Conservation (phyloP, 345 rosid species). For the Eucalyptus polybractea region DNA sequence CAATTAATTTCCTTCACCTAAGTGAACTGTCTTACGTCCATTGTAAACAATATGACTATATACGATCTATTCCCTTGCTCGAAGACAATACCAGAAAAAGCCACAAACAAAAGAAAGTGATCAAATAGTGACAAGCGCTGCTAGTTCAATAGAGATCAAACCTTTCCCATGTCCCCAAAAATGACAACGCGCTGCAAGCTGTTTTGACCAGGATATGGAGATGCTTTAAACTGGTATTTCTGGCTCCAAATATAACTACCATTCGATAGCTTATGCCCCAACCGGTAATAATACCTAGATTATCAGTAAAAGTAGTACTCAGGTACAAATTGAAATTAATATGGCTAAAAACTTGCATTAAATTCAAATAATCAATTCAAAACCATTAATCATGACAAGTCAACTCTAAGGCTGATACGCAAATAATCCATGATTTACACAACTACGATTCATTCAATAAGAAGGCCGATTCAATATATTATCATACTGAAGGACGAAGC, state of each 20-base stretch:
- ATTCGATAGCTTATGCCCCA: constrained; percentile 15
- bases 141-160: neutral
- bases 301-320: neutral
- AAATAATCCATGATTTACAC: neutral
- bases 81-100: neutral
- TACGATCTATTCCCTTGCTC: neutral
- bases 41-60: neutral
- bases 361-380: neutral
- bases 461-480: neutral
- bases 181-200: constrained; percentile 70
- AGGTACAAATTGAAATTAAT: neutral
- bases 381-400: neutral
- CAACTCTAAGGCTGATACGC: neutral
- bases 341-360: neutral
- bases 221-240: constrained; percentile 41
- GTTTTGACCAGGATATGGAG: constrained; percentile 90
- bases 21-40: neutral
- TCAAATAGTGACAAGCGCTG: neutral
- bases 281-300: constrained; percentile 12
- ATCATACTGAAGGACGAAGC: neutral
- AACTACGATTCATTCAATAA: neutral
- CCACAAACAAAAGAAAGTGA: neutral
- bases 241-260: constrained; percentile 10
- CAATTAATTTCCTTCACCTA: neutral
- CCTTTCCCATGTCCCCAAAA: constrained; percentile 66